Evolutionary conservation across 2,329 filamentous ascomycete species (phyloP).

Genomic region (Beauveria sp.): DNA sequence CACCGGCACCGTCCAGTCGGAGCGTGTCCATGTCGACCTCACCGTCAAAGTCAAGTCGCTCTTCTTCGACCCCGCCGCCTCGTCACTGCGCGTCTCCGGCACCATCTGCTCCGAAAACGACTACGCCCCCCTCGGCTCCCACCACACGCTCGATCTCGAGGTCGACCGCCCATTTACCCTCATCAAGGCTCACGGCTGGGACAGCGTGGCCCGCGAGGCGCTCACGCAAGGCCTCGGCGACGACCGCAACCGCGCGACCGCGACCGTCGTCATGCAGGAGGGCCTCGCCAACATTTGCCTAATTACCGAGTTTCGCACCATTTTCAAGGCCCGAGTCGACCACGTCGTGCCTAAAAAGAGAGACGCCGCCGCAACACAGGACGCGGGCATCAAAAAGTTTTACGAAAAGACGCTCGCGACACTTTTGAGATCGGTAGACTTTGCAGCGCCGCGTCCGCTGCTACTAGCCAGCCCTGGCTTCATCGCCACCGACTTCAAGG

Average conservation of each 20-base stretch:
- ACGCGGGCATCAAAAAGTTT: constrained; percentile 65
- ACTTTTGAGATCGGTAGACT: constrained; percentile 70
- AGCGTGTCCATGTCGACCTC: constrained; percentile 51
- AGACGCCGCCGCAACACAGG: constrained; percentile 54
- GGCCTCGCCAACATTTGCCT: constrained; percentile 76
- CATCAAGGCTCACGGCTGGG: constrained; percentile 80
- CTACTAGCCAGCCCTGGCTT: constrained; percentile 88
- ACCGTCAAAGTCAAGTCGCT: constrained; percentile 49
- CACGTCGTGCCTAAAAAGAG: constrained; percentile 61
- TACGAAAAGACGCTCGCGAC: constrained; percentile 70
- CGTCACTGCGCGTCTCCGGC: constrained; percentile 49
- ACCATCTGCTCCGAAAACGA: constrained; percentile 45
- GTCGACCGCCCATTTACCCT: constrained; percentile 81
- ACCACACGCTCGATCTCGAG: constrained; percentile 70
- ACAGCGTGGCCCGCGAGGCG: constrained; percentile 74
- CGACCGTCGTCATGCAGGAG: constrained; percentile 91
- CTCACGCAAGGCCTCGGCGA: constrained; percentile 73
- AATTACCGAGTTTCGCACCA: constrained; percentile 72
- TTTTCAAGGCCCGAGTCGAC: constrained; percentile 58
- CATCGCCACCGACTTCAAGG: constrained; percentile 71
- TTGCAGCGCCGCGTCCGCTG: constrained; percentile 61
- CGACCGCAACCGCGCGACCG: constrained; percentile 72
- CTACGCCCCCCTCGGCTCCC: constrained; percentile 45
- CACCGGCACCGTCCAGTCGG: constrained; percentile 39
- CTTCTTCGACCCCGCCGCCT: constrained; percentile 50